Conservation (phyloP, 345 rosid genomes). For the Citropsis articulata region DNA sequence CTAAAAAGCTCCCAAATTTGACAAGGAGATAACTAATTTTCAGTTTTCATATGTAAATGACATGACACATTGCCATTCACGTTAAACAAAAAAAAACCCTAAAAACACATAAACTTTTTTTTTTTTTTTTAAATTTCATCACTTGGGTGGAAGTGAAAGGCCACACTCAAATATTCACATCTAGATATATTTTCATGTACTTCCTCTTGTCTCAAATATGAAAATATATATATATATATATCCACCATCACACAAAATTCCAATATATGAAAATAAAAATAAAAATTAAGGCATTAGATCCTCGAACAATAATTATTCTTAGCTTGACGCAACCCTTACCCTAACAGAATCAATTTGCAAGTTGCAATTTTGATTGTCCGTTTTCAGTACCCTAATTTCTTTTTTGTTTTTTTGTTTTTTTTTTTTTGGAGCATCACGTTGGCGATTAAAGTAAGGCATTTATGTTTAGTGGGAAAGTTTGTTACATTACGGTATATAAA, state of each 20-base stretch:
- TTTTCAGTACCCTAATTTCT: too few species aligned
- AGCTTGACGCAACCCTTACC: too few species aligned
- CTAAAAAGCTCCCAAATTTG: too few species aligned
- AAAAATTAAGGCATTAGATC: background rate
- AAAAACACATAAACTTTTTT: too few species aligned
- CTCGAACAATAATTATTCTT: background rate
- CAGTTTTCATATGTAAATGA: too few species aligned
- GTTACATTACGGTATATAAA: background rate
- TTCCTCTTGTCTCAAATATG: background rate
- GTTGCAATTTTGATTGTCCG: background rate
- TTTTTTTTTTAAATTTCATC: too few species aligned
- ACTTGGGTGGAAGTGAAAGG: background rate
- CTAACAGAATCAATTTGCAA: background rate
- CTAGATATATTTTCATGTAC: background rate
- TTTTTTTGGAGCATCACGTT: background rate
- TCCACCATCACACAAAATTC: background rate
- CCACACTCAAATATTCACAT: background rate
- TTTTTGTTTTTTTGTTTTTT: too few species aligned
- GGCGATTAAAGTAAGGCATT: background rate
- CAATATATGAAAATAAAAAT: background rate
- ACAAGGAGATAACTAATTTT: too few species aligned
- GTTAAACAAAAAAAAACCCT: too few species aligned
- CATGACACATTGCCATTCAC: too few species aligned
- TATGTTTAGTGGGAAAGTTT: background rate
- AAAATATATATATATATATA: background rate